Evolutionary conservation across 371 early-diverging fungal genomes (phyloP).

Genomic region (Mortierella sp.): DNA sequence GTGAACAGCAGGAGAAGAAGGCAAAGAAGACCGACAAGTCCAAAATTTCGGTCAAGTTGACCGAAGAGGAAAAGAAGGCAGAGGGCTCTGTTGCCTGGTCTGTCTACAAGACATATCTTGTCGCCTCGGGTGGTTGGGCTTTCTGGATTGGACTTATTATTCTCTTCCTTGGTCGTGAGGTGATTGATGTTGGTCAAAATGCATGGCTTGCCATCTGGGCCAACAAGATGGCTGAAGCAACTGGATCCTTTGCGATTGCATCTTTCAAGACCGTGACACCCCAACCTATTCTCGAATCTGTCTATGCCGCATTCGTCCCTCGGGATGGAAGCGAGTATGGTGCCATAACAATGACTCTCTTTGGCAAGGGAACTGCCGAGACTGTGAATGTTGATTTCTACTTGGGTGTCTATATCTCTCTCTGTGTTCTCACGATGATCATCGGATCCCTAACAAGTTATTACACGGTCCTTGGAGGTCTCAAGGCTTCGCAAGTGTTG

Average conservation of each 20-base stretch:
- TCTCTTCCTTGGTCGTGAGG: conserved; percentile 61
- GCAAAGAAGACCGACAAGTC: conserved; percentile 51
- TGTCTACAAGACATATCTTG: conserved; percentile 71
- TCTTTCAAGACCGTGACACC: conserved; percentile 19
- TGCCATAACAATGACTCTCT: conserved; percentile 12
- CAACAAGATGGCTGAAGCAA: conserved; percentile 21
- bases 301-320: conserved; percentile 28
- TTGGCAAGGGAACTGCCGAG: conserved; percentile 19
- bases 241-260: conserved; percentile 29
- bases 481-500: conserved; percentile 55
- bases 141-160: conserved; percentile 61
- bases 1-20: conserved; percentile 21
- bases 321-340: conserved; percentile 6
- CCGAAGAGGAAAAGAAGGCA: conserved; percentile 71
- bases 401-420: conserved; percentile 57
- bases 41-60: conserved; percentile 62
- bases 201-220: conserved; percentile 48
- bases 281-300: conserved; percentile 17
- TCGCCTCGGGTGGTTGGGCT: conserved; percentile 69
- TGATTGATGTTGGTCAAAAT: conserved; percentile 56
- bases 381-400: conserved; percentile 53
- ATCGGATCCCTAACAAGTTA: conserved; percentile 48
- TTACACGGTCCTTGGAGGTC: conserved; percentile 57
- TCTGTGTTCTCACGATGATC: conserved; percentile 54
- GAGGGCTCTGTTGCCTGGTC: conserved; percentile 71